Evolutionary conservation across 2,329 filamentous ascomycete species (phyloP), one percentile per base, ranked within the genome.

Genomic region (Alternaria sp.): DNA sequence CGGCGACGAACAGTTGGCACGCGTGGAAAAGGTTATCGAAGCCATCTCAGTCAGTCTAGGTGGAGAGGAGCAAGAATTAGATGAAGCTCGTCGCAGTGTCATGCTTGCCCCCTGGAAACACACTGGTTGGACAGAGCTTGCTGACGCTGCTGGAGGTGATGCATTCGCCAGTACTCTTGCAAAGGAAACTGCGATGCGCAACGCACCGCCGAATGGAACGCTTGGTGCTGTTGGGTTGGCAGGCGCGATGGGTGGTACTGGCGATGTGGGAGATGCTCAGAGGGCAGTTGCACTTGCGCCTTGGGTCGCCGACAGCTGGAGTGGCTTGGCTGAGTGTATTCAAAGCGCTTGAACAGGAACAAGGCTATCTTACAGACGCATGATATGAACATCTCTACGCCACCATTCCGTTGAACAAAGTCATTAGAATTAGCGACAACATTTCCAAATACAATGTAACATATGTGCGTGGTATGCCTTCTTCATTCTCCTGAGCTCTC

Each of bases 81-180:
- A 86, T 2, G 90, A 96, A 80, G 87, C 92, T 1, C 89, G 93
- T 73, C 88, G 85, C 15, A 90, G 93, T 58, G 87, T 97, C 17
- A 91, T 97, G 87, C 85, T 97, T 21, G 87, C 91, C 52, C 96
- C 96, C 0, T 85, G 90, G 61, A 86, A 93, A 61, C 89, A 93
- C 0, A 88, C 91, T 56, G 92, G 93, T 0, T 99, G 96, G 96
- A 86, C 88, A 45, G 85, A 91, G 54, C 83, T 98, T 23, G 89
- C 91, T 0, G 85, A 88, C 40, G 79, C 87, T 0, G 86, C 85
- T 0, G 70, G 62, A 8, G 71, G 70, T 12, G 61, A 73, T 45
- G 81, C 84, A 45, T 85, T 85, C 68, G 83, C 86, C 8, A 90
- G 92, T 3, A 88, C 92, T 68, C 93, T 97, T 89, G 92, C 93